A percentile compares a stretch with the other conserved stretches of the same genome.
These are phyloP conservation scores for Pestalotiopsis sp. DNA, from an alignment of 2,329 filamentous ascomycete genomes.

Conservation along the genomic window DNA sequence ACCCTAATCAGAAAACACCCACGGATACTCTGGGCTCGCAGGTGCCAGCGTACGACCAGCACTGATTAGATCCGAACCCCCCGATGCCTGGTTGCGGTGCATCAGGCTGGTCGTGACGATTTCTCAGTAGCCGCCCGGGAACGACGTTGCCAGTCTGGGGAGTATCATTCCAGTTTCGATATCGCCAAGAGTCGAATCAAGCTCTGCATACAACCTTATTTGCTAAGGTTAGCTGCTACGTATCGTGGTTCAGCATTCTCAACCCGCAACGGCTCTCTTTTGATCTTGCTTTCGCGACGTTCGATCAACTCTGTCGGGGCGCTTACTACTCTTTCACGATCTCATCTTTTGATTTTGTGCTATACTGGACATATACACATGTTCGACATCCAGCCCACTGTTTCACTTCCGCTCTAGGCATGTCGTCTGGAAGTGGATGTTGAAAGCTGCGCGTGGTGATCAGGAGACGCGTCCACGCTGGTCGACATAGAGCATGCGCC, in stretches of 20 bases:
- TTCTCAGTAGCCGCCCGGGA: slow-evolving; percentile 4
- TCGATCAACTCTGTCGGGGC: neutral
- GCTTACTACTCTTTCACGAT: neutral
- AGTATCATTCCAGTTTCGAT: neutral
- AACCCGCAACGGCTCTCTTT: neutral
- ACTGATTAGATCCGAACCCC: neutral
- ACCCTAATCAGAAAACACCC: too few species aligned
- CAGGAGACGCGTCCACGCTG: slow-evolving; percentile 17
- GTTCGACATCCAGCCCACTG: neutral
- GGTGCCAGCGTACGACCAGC: neutral
- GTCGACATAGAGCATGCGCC: slow-evolving; percentile 18
- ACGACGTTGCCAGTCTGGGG: neutral
- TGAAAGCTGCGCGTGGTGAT: slow-evolving; percentile 12
- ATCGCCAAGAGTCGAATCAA: neutral
- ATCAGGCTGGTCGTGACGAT: neutral
- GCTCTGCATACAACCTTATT: neutral
- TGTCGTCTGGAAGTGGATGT: slow-evolving; percentile 4
- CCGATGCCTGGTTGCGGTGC: neutral
- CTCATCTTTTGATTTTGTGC: neutral
- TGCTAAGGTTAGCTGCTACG: neutral
- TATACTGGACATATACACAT: neutral
- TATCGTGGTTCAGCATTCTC: neutral
- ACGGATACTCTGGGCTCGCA: neutral
- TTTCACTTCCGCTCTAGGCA: slow-evolving; percentile 14
- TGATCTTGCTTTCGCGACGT: neutral